Evolutionary conservation across 192 early-diverging fungal genomes (phyloP).

Genomic region (Rhizoclosmatium globosum): DNA sequence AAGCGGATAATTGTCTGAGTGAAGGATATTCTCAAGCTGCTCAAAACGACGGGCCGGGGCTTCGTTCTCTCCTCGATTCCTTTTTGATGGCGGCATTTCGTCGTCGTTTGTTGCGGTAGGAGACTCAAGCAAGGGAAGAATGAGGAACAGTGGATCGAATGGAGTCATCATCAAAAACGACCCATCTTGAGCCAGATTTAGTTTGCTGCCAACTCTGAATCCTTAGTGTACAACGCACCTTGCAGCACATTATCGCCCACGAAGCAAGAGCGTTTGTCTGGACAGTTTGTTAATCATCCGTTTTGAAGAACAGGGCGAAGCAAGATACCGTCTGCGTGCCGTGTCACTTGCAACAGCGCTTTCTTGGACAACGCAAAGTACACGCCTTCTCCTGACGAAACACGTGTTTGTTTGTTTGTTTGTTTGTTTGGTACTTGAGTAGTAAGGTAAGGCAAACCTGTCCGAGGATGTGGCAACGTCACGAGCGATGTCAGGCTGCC

Average conservation of each 20-base stretch:
- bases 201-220: neutral
- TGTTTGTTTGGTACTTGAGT: neutral
- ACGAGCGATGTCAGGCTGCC: neutral
- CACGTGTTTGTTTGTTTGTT: neutral
- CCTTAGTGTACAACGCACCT: neutral
- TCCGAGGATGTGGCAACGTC: constrained; percentile 10
- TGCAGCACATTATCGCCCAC: constrained; percentile 11
- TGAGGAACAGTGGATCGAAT: constrained; percentile 9
- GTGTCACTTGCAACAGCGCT: constrained; percentile 3
- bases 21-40: constrained; percentile 2
- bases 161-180: constrained; percentile 12
- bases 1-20: neutral
- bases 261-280: constrained; percentile 25
- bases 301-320: neutral
- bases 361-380: constrained; percentile 1
- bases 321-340: neutral
- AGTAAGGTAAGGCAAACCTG: neutral
- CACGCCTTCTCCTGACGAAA: neutral
- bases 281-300: too few relatives aligned
- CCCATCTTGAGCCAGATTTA: neutral
- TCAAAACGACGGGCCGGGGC: neutral
- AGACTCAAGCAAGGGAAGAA: neutral
- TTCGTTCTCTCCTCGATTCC: neutral
- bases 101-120: neutral
- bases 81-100: neutral